phyloP scores from a whole-genome alignment of 2,329 filamentous ascomycete genomes.

The Colletotrichum sp. region DNA sequence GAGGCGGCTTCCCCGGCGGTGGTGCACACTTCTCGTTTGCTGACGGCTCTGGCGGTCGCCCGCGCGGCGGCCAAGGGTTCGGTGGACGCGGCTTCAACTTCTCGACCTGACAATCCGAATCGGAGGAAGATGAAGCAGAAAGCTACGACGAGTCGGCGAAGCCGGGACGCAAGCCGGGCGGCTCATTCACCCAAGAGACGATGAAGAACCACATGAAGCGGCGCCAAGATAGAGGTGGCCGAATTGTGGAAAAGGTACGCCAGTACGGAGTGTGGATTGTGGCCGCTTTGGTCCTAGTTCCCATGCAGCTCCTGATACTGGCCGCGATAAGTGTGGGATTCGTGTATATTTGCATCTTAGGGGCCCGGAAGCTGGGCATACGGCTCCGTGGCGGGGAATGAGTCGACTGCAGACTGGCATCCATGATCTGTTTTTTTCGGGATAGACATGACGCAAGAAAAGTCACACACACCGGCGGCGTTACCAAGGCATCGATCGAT shows the following conservation, averaged over 20 bases:
- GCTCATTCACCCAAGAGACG: constrained; percentile 29
- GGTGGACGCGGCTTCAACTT: constrained; percentile 42
- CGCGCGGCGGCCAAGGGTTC: constrained; percentile 39
- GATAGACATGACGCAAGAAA: constrained; percentile 20
- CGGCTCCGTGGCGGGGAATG: constrained; percentile 18
- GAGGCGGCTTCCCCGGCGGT: constrained; percentile 57
- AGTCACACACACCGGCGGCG: constrained; percentile 13
- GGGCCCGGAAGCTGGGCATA: constrained; percentile 15
- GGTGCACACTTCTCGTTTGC: constrained; percentile 65
- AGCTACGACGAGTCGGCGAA: constrained; percentile 33
- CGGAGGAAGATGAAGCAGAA: constrained; percentile 33
- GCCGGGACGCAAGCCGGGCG: constrained; percentile 27
- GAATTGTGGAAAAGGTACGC: constrained; percentile 45
- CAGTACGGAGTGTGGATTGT: constrained; percentile 45
- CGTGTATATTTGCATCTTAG: constrained; percentile 45
- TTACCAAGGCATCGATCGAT: constrained; percentile 14
- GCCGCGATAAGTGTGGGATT: constrained; percentile 38
- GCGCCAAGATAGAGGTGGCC: constrained; percentile 38
- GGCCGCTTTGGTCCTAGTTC: constrained; percentile 52
- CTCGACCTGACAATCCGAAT: constrained; percentile 52
- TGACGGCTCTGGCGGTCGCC: constrained; percentile 38
- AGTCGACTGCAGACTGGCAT: constrained; percentile 14
- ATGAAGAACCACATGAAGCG: constrained; percentile 32
- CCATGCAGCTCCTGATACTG: constrained; percentile 42
- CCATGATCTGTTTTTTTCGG: constrained; percentile 3